phyloP scores from a whole-genome alignment of 768 basidiomycete genomes.

The Lentinula detonsa region DNA sequence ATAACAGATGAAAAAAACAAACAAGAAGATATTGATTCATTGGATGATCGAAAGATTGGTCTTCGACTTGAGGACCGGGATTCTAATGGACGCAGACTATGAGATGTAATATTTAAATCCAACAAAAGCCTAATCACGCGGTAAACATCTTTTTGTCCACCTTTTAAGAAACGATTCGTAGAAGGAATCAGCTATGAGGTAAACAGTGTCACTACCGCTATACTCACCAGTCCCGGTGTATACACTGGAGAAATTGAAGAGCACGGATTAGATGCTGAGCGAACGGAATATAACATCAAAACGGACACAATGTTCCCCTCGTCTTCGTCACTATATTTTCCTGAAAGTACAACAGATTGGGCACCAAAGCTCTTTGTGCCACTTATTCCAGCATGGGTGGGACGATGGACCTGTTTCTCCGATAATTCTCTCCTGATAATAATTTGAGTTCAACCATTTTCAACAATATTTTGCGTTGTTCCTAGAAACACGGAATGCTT shows the following conservation, averaged over 20 bases:
- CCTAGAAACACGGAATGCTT: conserved; percentile 9
- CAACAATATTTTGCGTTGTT: background rate
- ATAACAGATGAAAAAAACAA: background rate
- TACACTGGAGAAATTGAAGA: conserved; percentile 15
- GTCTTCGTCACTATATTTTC: conserved; percentile 38
- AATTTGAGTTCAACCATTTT: background rate
- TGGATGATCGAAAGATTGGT: conserved; percentile 29
- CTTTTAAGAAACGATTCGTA: conserved; percentile 1
- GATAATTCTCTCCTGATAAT: conserved; percentile 20
- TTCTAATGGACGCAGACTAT: conserved; percentile 10
- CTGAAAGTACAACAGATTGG: conserved; percentile 33
- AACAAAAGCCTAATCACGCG: conserved; percentile 9
- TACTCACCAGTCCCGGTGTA: conserved; percentile 35
- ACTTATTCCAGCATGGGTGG: conserved; percentile 28
- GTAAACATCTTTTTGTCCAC: conserved; percentile 15
- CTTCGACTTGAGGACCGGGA: conserved; percentile 16
- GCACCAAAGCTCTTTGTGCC: conserved; percentile 25
- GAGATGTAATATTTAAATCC: background rate
- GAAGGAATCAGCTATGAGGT: background rate
- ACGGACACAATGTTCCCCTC: conserved; percentile 32
- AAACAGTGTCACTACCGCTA: background rate
- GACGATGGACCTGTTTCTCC: conserved; percentile 21
- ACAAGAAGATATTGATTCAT: conserved; percentile 29
- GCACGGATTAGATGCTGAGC: background rate
- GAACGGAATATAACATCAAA: background rate